Conservation (phyloP, 345 rosid species). For the Dimocarpus longan region DNA sequence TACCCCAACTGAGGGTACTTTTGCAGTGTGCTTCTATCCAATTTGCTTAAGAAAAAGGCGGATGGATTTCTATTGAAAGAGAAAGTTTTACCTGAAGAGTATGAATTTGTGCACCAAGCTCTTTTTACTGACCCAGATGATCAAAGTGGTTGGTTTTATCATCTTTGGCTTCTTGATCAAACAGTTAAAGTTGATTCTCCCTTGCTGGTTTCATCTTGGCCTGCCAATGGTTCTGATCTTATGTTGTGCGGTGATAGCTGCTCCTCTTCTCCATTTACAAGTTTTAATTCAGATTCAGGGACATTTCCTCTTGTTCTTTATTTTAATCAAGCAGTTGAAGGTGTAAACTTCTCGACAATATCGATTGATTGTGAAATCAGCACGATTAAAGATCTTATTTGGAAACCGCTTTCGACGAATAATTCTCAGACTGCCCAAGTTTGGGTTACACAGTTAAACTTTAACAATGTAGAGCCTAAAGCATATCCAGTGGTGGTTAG, state of each 20-base stretch:
- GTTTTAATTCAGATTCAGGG: slow-evolving; percentile 38
- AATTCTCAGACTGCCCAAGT: slow-evolving; percentile 47
- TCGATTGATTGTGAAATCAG: slow-evolving; percentile 38
- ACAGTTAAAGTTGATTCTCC: slow-evolving; percentile 70
- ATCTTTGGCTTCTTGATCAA: slow-evolving; percentile 93
- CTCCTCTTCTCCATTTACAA: slow-evolving; percentile 39
- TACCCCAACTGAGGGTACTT: slow-evolving; percentile 16
- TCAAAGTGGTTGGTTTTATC: slow-evolving; percentile 99
- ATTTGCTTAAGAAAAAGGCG: slow-evolving; percentile 53
- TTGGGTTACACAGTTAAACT: slow-evolving; percentile 65
- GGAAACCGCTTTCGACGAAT: slow-evolving; percentile 59
- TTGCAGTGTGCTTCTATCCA: slow-evolving; percentile 77
- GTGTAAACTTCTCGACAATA: slow-evolving; percentile 67
- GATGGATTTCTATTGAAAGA: slow-evolving; percentile 57
- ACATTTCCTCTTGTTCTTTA: slow-evolving; percentile 69
- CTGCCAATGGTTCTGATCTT: slow-evolving; percentile 63
- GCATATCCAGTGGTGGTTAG: slow-evolving; percentile 51
- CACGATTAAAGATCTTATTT: slow-evolving; percentile 47
- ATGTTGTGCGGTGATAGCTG: slow-evolving; percentile 39
- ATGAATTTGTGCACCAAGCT: slow-evolving; percentile 69
- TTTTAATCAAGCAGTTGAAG: slow-evolving; percentile 76
- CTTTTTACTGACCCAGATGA: slow-evolving; percentile 87
- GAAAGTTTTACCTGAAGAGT: slow-evolving; percentile 64
- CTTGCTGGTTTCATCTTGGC: slow-evolving; percentile 76
- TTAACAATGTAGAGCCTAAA: slow-evolving; percentile 32